Evolutionary conservation across 1,284 basidiomycete species (phyloP).

Genomic region (Sanghuangporus baumii): DNA sequence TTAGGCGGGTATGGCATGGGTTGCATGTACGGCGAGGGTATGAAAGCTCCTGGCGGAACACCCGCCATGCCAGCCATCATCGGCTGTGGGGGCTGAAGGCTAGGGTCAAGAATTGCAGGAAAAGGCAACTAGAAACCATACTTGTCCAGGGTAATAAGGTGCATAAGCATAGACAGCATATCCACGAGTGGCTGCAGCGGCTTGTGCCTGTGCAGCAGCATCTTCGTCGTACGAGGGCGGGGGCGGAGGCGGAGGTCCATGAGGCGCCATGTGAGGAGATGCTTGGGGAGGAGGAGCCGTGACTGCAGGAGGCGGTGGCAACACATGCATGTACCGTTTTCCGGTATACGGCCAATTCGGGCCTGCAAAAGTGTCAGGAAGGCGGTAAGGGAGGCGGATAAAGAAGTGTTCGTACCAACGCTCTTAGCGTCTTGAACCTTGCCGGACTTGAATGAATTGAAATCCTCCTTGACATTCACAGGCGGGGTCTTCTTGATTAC

Average conservation of each 20-base stretch:
- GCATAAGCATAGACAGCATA: slow-evolving; percentile 65
- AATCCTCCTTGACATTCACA: slow-evolving; percentile 87
- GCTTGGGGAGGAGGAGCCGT: slow-evolving; percentile 42
- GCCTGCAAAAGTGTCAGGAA: slow-evolving; percentile 33
- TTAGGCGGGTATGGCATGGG: slow-evolving; percentile 72
- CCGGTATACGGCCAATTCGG: slow-evolving; percentile 86
- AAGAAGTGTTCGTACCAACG: slow-evolving; percentile 50
- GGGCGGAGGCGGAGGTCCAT: slow-evolving; percentile 59
- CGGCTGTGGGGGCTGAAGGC: slow-evolving; percentile 34
- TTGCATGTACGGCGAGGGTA: slow-evolving; percentile 74
- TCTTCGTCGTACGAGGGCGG: slow-evolving; percentile 74
- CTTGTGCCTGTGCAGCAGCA: slow-evolving; percentile 45
- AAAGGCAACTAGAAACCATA: slow-evolving; percentile 9
- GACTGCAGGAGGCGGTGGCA: slow-evolving; percentile 53
- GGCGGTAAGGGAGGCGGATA: not conserved
- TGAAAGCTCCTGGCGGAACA: slow-evolving; percentile 69
- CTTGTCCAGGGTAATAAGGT: slow-evolving; percentile 72
- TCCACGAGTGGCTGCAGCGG: slow-evolving; percentile 40
- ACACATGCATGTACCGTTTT: slow-evolving; percentile 77
- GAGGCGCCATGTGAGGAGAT: slow-evolving; percentile 61
- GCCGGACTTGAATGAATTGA: slow-evolving; percentile 87
- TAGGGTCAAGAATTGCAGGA: slow-evolving; percentile 3
- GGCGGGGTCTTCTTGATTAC: slow-evolving; percentile 64
- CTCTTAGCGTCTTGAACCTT: slow-evolving; percentile 70
- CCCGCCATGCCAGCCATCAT: slow-evolving; percentile 81